phyloP scores from a whole-genome alignment of 2,329 filamentous ascomycete genomes.

The Microsporum audouinii region DNA sequence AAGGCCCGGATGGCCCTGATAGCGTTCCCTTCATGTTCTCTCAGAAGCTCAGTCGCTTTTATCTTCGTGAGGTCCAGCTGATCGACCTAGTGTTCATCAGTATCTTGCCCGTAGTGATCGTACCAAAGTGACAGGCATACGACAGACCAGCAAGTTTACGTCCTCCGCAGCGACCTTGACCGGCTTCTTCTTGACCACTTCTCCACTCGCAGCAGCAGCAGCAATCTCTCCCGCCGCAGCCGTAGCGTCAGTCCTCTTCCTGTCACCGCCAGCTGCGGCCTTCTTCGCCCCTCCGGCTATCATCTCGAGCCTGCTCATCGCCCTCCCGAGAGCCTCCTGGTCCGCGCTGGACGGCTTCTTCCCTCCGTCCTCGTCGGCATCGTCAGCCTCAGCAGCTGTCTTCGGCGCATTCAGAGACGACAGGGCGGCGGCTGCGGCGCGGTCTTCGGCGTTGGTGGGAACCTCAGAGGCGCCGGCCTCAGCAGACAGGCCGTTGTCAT shows the following conservation, averaged over 20 bases:
- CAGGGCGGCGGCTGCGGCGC: conserved; percentile 40
- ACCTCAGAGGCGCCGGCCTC: conserved; percentile 26
- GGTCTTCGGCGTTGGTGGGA: conserved; percentile 39
- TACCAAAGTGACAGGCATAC: neutral
- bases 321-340: conserved; percentile 40
- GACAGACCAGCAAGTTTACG: conserved; percentile 36
- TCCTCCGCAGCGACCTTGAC: conserved; percentile 38
- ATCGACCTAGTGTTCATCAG: conserved; percentile 25
- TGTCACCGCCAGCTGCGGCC: conserved; percentile 17
- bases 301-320: conserved; percentile 40
- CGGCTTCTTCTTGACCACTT: conserved; percentile 23
- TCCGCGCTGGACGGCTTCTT: conserved; percentile 29
- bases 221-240: neutral
- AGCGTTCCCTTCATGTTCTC: conserved; percentile 36
- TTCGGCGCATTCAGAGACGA: conserved; percentile 34
- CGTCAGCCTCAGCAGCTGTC: conserved; percentile 24
- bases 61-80: conserved; percentile 37
- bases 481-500: conserved; percentile 19
- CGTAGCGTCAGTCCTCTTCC: neutral
- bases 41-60: conserved; percentile 39
- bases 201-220: conserved; percentile 12
- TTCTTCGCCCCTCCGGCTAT: conserved; percentile 20
- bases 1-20: conserved; percentile 34
- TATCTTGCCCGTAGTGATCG: neutral
- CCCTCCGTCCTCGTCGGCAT: conserved; percentile 14